Conservation (phyloP, 805 yeast genomes). For the Blastobotrys mokoenaii region DNA sequence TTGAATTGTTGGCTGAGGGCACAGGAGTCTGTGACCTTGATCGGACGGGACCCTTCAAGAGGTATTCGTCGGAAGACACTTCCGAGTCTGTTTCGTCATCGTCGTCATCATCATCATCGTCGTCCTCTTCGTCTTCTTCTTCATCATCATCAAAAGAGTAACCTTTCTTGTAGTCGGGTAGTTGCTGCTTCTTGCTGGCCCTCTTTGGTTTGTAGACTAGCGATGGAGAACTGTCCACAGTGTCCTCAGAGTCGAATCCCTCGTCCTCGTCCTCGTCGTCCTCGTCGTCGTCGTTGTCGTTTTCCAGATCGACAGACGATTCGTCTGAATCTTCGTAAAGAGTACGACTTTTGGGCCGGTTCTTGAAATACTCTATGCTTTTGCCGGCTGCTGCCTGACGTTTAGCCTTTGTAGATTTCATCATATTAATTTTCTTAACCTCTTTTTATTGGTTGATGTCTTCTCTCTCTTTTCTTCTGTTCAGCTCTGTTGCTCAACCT, state of each 20-base stretch:
- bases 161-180: slow-evolving; percentile 29
- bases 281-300: slow-evolving; percentile 4
- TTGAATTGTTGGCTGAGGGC: neutral
- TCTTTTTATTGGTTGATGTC: neutral
- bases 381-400: slow-evolving; percentile 8
- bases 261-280: slow-evolving; percentile 3
- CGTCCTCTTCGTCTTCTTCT: slow-evolving; percentile 33
- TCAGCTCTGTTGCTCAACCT: neutral
- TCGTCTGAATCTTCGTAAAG: slow-evolving; percentile 3
- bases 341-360: neutral
- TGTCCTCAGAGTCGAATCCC: slow-evolving; percentile 1
- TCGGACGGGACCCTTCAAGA: neutral
- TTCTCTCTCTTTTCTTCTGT: neutral
- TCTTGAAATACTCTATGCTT: slow-evolving; percentile 8
- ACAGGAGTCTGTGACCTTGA: too few relatives aligned
- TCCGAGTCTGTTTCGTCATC: slow-evolving; percentile 11
- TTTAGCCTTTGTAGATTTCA: neutral
- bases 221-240: neutral
- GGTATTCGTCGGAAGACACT: neutral
- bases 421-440: neutral
- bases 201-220: neutral
- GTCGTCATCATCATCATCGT: slow-evolving; percentile 29
- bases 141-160: slow-evolving; percentile 32
- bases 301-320: neutral
- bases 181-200: slow-evolving; percentile 26